phyloP scores from a whole-genome alignment of 306 rosid genomes.

The Citrullus mucosospermus region DNA sequence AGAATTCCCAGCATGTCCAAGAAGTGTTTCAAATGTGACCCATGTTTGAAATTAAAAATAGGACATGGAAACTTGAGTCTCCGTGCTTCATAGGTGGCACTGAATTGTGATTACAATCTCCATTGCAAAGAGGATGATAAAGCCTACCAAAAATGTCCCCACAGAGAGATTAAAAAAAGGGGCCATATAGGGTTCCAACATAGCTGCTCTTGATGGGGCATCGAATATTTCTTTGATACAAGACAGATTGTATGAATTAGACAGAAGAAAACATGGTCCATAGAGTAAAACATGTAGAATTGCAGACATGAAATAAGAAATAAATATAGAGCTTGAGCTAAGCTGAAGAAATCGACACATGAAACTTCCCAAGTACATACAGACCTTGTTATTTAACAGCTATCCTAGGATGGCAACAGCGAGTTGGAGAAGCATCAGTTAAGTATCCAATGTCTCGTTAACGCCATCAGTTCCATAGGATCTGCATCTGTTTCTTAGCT shows the following conservation, averaged over 20 bases:
- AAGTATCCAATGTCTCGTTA: neutral
- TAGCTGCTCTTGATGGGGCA: neutral
- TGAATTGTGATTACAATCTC: neutral
- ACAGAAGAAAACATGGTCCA: neutral
- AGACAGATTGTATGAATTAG: neutral
- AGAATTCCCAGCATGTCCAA: too few relatives aligned
- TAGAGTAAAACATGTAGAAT: neutral
- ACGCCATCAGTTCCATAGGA: neutral
- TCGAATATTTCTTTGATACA: neutral
- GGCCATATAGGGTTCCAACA: neutral
- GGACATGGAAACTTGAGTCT: too few relatives aligned
- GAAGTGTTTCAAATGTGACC: too few relatives aligned
- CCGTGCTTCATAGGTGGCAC: neutral
- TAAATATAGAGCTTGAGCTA: neutral
- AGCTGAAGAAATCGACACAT: neutral
- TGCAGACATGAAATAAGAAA: neutral
- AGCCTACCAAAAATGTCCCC: neutral
- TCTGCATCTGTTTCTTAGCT: neutral
- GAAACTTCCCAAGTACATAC: neutral
- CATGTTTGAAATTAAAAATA: too few relatives aligned
- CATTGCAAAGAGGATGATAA: neutral
- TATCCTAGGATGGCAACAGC: neutral
- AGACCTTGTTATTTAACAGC: neutral
- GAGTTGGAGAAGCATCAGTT: neutral
- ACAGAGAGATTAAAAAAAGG: neutral